Evolutionary conservation across 2,329 filamentous ascomycete species (phyloP).

Genomic region (Colletotrichum sojae): DNA sequence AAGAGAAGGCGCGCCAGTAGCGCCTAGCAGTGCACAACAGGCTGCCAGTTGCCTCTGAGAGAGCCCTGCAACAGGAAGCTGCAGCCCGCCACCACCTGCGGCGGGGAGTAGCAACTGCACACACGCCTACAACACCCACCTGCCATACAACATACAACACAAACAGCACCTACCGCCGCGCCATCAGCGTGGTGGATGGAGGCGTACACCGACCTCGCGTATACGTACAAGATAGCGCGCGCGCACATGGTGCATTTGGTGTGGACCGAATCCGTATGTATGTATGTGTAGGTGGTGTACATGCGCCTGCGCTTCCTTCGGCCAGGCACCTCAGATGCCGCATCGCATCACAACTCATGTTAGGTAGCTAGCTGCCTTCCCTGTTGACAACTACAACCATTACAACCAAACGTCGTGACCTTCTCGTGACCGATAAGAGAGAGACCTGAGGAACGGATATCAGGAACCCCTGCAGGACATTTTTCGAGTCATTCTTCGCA

Average conservation of each 20-base stretch:
- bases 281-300: too few species aligned
- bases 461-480: too few species aligned
- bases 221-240: constrained; percentile 9
- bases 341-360: constrained; percentile 11
- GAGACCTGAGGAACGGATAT: too few species aligned
- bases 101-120: not conserved
- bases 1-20: constrained; percentile 8
- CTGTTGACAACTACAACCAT: not conserved
- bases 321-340: not conserved
- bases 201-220: constrained; percentile 28
- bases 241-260: constrained; percentile 2
- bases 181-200: not conserved
- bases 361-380: too few species aligned
- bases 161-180: not conserved
- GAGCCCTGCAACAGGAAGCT: not conserved
- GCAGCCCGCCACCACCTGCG: constrained; percentile 2
- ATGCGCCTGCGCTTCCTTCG: not conserved
- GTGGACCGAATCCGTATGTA: too few species aligned
- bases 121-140: too few species aligned
- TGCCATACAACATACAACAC: not conserved
- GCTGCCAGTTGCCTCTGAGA: not conserved
- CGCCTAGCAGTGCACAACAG: constrained; percentile 17
- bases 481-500: too few species aligned
- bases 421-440: too few species aligned
- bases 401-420: not conserved